phyloP scores from a whole-genome alignment of 2,329 filamentous ascomycete genomes.

The Aspergillus arachidicola region DNA sequence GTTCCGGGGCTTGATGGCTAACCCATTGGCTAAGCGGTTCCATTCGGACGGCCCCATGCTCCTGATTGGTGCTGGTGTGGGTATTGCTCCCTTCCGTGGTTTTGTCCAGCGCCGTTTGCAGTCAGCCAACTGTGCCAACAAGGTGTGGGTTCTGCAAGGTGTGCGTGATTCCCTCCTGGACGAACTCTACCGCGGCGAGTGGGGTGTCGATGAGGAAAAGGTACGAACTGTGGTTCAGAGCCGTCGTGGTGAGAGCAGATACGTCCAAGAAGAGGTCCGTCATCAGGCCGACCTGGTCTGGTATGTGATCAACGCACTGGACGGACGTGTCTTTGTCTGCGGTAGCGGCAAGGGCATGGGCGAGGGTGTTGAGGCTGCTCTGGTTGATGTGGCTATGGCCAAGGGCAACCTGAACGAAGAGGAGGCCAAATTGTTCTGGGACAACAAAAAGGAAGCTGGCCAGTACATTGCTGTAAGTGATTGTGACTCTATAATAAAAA shows the following conservation, averaged over 20 bases:
- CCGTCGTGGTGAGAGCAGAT: constrained; percentile 75
- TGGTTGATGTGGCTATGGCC: constrained; percentile 87
- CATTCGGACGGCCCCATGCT: constrained; percentile 95
- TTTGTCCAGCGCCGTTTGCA: constrained; percentile 94
- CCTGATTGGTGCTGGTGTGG: constrained; percentile 92
- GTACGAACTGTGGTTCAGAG: constrained; percentile 81
- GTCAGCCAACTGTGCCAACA: constrained; percentile 95
- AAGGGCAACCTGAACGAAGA: constrained; percentile 84
- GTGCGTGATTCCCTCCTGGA: constrained; percentile 92
- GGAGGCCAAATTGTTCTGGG: constrained; percentile 86
- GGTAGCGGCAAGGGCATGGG: constrained; percentile 96
- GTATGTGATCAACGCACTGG: constrained; percentile 96
- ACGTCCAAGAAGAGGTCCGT: constrained; percentile 93
- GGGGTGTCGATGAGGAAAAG: constrained; percentile 88
- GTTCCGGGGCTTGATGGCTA: constrained; percentile 98
- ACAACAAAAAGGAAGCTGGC: constrained; percentile 84
- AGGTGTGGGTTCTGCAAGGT: constrained; percentile 95
- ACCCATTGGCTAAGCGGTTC: constrained; percentile 90
- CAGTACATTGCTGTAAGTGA: constrained; percentile 82
- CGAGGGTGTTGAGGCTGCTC: constrained; percentile 85
- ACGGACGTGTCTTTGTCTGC: constrained; percentile 94
- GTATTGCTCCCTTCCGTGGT: constrained; percentile 94
- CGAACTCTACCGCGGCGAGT: constrained; percentile 94
- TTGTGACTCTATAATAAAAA: not conserved
- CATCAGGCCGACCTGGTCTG: constrained; percentile 95